Base-by-base conservation (phyloP, 1,139 yeast species). In the Arxiozyma bovina region DNA sequence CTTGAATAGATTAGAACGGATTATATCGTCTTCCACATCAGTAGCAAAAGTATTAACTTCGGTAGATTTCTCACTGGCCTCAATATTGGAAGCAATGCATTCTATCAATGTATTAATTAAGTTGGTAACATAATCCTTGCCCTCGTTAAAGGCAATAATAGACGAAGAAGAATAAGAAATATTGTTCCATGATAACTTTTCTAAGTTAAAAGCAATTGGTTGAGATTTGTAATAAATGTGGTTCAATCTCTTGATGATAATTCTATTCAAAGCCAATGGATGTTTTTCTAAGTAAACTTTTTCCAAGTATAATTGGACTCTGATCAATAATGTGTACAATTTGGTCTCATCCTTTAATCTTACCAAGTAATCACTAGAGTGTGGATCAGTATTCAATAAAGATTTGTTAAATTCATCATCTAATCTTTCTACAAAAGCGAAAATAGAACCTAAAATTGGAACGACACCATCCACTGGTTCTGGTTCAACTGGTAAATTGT, bases 361-460 rank as follows among this genome's bases (percentile, higher is more conserved):
- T 63, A 86, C 90, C 62, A 93, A 81, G 72, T 93, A 94, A 71
- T 94, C 99, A 57, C 88, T 84, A 38, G 98, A 87, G 70, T 93
- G 98, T 52, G 97, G 96, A 70, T 93, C 98, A 64, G 89, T 84
- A 63, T 82, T 82, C 70, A 91, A 91, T 64, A 93, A 79, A 52
- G 96, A 89, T 63, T 86, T 83, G 60, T 87, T 87, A 65, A 91
- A 85, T 74, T 94, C 99, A 67, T 93, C 98, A 70, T 91, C 97
- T 62, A 94, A 79, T 72, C 98, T 83, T 74, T 93, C 99, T 59
- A 91, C 87, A 59, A 87, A 80, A 18, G 97, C 84, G 51, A 88
- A 81, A 54, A 93, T 76, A 44, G 96, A 87, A 49, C 99, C 99
- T 60, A 85, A 79, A 56, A 94, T 79, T 62, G 81, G 83, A 68